Conservation (phyloP, 1,284 basidiomycete genomes). For the Amylostereum areolatum region DNA sequence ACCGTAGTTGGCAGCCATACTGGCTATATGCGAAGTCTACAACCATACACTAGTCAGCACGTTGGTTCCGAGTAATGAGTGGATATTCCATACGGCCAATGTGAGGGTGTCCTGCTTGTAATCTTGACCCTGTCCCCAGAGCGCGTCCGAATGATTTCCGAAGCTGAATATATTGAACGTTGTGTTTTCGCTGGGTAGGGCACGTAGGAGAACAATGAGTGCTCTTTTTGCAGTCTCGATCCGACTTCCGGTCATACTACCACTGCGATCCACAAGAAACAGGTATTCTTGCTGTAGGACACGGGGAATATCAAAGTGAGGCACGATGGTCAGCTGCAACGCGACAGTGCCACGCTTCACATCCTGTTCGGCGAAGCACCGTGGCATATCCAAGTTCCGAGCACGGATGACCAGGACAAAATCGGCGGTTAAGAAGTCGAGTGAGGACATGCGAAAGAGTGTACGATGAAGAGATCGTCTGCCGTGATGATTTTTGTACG, state of each 20-base stretch:
- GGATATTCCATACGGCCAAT: slow-evolving; percentile 30
- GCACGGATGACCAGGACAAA: slow-evolving; percentile 42
- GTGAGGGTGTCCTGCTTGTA: slow-evolving; percentile 28
- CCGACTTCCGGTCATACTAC: slow-evolving; percentile 34
- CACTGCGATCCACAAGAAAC: slow-evolving; percentile 41
- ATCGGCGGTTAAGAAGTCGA: slow-evolving; percentile 34
- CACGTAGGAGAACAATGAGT: slow-evolving; percentile 31
- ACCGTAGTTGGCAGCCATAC: slow-evolving; percentile 35
- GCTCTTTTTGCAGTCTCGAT: slow-evolving; percentile 35
- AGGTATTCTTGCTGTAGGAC: slow-evolving; percentile 38
- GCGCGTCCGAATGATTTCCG: slow-evolving; percentile 20
- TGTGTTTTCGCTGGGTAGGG: slow-evolving; percentile 31
- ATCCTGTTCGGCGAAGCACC: slow-evolving; percentile 47
- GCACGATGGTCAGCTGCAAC: slow-evolving; percentile 46
- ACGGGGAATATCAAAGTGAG: slow-evolving; percentile 36
- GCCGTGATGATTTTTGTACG: slow-evolving; percentile 27
- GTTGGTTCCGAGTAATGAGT: too few species aligned
- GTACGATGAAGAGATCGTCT: slow-evolving; percentile 33
- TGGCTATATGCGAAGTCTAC: slow-evolving; percentile 24
- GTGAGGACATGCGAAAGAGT: slow-evolving; percentile 31
- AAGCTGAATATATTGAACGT: slow-evolving; percentile 50
- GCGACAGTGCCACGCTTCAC: slow-evolving; percentile 31
- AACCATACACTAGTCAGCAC: slow-evolving; percentile 3
- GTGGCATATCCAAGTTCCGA: slow-evolving; percentile 39
- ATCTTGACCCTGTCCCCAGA: slow-evolving; percentile 31